Evolutionary conservation across 2,329 filamentous ascomycete species (phyloP), one percentile per base, ranked within the genome.

Genomic region (Gremmenia infestans): DNA sequence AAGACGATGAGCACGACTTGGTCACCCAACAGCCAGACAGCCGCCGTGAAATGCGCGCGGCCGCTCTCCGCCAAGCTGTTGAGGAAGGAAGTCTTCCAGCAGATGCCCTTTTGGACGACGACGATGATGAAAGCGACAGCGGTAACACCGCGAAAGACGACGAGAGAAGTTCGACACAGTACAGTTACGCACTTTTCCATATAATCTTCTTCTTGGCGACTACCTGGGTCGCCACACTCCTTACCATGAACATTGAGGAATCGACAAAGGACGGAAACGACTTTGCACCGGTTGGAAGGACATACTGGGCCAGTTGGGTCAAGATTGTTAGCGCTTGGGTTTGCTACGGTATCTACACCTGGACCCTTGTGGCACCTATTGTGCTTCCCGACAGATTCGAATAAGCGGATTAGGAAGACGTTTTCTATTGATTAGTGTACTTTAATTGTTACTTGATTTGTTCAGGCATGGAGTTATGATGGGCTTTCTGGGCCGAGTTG

Each of bases 301-400:
- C 93, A 5, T 96, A 97, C 73, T 96, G 91, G 82, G 94, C 94
- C 35, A 96, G 91, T 69, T 99, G 95, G 94, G 91, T 97, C 65
- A 99, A 99, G 83, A 97, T 99, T 72, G 86, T 97, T 53, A 96
- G 92, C 73, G 87, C 93, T 17, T 99, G 94, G 94, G 86, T 94
- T 53, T 99, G 94, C 76, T 97, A 99, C 72, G 85, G 78, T 51
- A 89, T 99, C 72, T 99, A 97, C 69, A 82, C 86, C 28, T 99
- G 94, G 94, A 96, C 90, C 17, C 73, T 99, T 65, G 79, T 96
- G 45, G 94, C 94, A 46, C 94, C 94, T 2, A 80, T 95, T 39
- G 73, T 95, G 46, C 72, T 96, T 67, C 92, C 93, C 2, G 92
- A 96, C 65, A 81, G 93, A 50, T 97, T 97, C 70, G 90, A 91